Base-by-base conservation (phyloP, 2,329 filamentous ascomycete species). In the Epichloe bromicola region DNA sequence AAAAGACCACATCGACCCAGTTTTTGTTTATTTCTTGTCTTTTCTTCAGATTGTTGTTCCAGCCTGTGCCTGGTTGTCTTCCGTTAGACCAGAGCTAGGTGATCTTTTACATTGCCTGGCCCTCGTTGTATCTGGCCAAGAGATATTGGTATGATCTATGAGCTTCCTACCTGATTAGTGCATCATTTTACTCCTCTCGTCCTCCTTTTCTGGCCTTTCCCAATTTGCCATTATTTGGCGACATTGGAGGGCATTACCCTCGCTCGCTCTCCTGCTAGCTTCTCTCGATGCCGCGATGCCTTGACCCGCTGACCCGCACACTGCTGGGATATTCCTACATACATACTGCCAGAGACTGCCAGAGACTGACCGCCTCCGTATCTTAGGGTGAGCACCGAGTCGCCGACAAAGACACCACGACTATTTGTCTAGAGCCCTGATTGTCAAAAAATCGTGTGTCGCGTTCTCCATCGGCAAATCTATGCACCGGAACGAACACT, bases 311-410 rank as follows among this genome's bases (percentile, higher is more conserved):
- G 33, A 19, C 48, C 33, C 40, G 40, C 40, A n/a, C 41, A 17
- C 19, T 46, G 33, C 44, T 33, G 17, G 40, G 36, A 14, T 23
- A 33, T 20, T 42, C 14, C 20, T 26, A 7, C 23, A 26, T 3
- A 19, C 19, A 19, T 14, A 34, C 38, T 15, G 23, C 12, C 20
- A 23, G 20, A 23, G 23, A 23, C 23, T 23, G 23, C 1, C 5
- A 36, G 17, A 51, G 10, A 51, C 50, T 51, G 50, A 51, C 50
- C 40, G 41, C 36, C 10, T 38, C 6, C 12, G 37, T 30, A 39
- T 20, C 23, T 15, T 33, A 51, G 41, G 17, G 20, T n/a, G n/a
- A 34, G n/a, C 17, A 34, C 23, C n/a, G 15, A 38, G 30, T 45
- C 40, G 20, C 20, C 36, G 23, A 33, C 46, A 49, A 15, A 40